Evolutionary conservation across 768 basidiomycete species (phyloP).

Genomic region (Chiua virens): DNA sequence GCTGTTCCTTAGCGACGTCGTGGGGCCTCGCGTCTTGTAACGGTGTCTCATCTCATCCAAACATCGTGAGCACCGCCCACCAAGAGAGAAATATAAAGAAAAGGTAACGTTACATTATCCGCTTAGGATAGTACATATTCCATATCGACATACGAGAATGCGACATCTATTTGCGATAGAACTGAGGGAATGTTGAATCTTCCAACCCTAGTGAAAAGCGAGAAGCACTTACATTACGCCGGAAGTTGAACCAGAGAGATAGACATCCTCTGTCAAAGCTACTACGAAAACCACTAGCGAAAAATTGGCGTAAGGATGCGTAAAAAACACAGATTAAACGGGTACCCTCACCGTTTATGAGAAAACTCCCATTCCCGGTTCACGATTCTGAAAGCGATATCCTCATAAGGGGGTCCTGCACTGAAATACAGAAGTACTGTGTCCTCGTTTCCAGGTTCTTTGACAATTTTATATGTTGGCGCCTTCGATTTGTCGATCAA

Average conservation of each 20-base stretch:
- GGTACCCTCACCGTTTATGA: slow-evolving; percentile 74
- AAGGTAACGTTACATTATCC: slow-evolving; percentile 30
- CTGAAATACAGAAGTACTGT: slow-evolving; percentile 92
- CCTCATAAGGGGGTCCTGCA: slow-evolving; percentile 97
- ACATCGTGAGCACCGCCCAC: slow-evolving; percentile 15
- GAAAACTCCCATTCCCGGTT: slow-evolving; percentile 99
- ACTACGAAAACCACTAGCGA: slow-evolving; percentile 84
- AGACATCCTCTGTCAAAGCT: slow-evolving; percentile 97
- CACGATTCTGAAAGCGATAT: slow-evolving; percentile 97
- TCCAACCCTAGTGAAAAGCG: slow-evolving; percentile 8
- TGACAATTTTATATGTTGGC: slow-evolving; percentile 94
- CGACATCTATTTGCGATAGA: slow-evolving; percentile 70
- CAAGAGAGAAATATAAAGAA: slow-evolving; percentile 2
- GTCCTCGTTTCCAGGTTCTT: slow-evolving; percentile 92
- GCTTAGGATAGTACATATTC: slow-evolving; percentile 20
- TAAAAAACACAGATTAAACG: slow-evolving; percentile 5
- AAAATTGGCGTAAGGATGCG: slow-evolving; percentile 12
- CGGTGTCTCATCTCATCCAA: slow-evolving; percentile 14
- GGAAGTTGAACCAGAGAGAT: slow-evolving; percentile 95
- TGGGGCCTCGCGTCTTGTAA: background rate
- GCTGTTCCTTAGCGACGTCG: slow-evolving; percentile 9
- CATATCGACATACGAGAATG: slow-evolving; percentile 13
- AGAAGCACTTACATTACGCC: slow-evolving; percentile 73
- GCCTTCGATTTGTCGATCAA: slow-evolving; percentile 98
- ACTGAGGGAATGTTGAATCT: slow-evolving; percentile 43